Base-by-base conservation (phyloP, 768 basidiomycete genomes). In the Vishniacozyma victoriae region DNA sequence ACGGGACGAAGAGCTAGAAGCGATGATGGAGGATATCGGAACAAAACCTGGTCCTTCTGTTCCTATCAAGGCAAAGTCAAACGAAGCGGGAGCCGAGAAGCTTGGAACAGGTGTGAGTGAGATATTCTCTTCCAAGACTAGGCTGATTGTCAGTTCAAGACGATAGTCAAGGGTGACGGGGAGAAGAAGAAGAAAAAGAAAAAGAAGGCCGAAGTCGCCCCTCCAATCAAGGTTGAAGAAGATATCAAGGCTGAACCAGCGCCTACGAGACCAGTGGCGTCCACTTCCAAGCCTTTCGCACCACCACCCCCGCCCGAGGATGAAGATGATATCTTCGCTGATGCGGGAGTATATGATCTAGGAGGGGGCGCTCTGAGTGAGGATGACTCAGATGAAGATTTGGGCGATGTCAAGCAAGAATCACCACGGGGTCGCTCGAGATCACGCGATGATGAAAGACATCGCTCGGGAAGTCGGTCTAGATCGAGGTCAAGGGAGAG, bases 241-340 rank as follows among this genome's bases (percentile, higher is more conserved):
- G 43, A 44, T n/a, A 3, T 27, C 40, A 45, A 38, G 31, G 37
- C 37, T 12, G 51, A 41, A 38, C 14, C 6, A 20, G 31, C 31
- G n/a, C n/a, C 31, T n/a, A n/a, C 31, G 9, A 33, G 31, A 11
- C 14, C 9, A 29, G 44, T 22, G 15, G 24, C 16, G 22, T 5
- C 22, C 24, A 38, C 36, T 25, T 16, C 42, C 27, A 25, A 44
- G 22, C 15, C 36, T 12, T 20, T 15, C 20, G 15, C 42, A 36
- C 26, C 48, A 15, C 54, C 49, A 23, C 26, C 44, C 12, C 38
- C 6, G 14, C 18, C 81, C 16, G 64, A 60, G 9, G 81, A 87
- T 33, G 70, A 67, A 44, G 79, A 87, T 35, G 86, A 93, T 64
- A 92, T 95, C 35, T 95, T 95, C 67, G 85, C 81, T 1, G 90